phyloP scores from a whole-genome alignment of 2,329 filamentous ascomycete genomes.

The Aureobasidium melanogenum region DNA sequence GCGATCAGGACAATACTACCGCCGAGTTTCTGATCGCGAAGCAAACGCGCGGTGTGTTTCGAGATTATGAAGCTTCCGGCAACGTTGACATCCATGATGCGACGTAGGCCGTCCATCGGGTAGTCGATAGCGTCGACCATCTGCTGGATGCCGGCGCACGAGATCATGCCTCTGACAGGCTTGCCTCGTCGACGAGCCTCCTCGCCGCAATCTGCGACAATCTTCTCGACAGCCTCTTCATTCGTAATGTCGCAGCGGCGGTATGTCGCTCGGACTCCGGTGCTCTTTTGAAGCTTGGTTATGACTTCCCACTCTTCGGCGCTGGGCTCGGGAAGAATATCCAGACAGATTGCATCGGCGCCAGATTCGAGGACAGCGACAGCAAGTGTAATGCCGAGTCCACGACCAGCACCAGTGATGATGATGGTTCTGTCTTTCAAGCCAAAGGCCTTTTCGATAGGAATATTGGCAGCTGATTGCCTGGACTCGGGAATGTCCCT shows the following conservation, averaged over 20 bases:
- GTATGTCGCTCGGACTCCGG: constrained; percentile 48
- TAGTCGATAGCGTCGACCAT: constrained; percentile 29
- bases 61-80: constrained; percentile 31
- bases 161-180: constrained; percentile 35
- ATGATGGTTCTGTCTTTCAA: constrained; percentile 62
- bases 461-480: constrained; percentile 18
- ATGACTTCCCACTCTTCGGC: constrained; percentile 19
- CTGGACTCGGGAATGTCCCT: constrained; percentile 19
- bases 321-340: constrained; percentile 53
- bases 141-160: constrained; percentile 31
- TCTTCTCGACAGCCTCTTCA: constrained; percentile 29
- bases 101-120: constrained; percentile 25
- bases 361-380: constrained; percentile 60
- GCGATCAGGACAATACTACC: constrained; percentile 29
- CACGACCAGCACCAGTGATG: constrained; percentile 59
- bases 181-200: constrained; percentile 34
- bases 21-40: constrained; percentile 25
- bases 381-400: constrained; percentile 58
- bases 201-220: constrained; percentile 25
- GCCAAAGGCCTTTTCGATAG: constrained; percentile 9
- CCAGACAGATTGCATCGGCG: constrained; percentile 43
- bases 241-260: constrained; percentile 29
- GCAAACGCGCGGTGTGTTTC: constrained; percentile 28
- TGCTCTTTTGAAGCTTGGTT: constrained; percentile 37
- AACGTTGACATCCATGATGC: constrained; percentile 30